Percentiles rank a stretch among this genome's conserved stretches.
These are phyloP conservation scores for Sporisorium sorghi DNA, from an alignment of 1,284 basidiomycete species.

Conservation along the genomic window DNA sequence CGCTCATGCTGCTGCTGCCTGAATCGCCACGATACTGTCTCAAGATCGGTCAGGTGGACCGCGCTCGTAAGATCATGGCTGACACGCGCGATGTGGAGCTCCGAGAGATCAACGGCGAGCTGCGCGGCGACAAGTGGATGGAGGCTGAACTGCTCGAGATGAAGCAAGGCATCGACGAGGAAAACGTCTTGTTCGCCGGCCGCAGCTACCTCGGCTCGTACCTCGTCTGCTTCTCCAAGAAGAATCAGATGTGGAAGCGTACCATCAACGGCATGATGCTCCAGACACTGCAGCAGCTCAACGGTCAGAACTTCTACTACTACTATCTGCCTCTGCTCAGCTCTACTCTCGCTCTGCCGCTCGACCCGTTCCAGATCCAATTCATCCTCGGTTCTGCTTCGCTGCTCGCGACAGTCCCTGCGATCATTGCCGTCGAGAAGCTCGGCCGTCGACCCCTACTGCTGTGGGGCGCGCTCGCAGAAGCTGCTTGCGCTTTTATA, in stretches of 20 bases:
- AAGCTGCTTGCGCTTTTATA: conserved; percentile 71
- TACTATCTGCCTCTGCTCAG: conserved; percentile 80
- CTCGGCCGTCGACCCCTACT: conserved; percentile 71
- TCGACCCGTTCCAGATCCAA: conserved; percentile 76
- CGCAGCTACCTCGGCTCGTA: conserved; percentile 76
- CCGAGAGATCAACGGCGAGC: conserved; percentile 75
- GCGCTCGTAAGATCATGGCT: conserved; percentile 76
- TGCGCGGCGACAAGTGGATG: conserved; percentile 76
- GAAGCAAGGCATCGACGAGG: conserved; percentile 75
- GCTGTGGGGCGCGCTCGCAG: conserved; percentile 70
- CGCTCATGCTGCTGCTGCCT: conserved; percentile 73
- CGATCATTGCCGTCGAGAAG: conserved; percentile 66
- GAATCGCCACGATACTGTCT: conserved; percentile 86
- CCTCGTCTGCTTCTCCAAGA: conserved; percentile 76
- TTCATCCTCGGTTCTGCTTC: conserved; percentile 70
- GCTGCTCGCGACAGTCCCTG: conserved; percentile 60
- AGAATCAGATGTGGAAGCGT: conserved; percentile 78
- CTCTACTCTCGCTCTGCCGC: conserved; percentile 77
- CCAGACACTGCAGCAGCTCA: conserved; percentile 79
- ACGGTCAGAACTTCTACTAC: conserved; percentile 84
- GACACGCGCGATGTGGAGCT: conserved; percentile 74
- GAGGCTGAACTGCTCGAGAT: conserved; percentile 74
- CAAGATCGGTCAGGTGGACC: conserved; percentile 76
- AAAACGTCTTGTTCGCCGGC: conserved; percentile 74
- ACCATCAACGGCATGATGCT: conserved; percentile 79